These are phyloP conservation scores for Platanus orientalis DNA, from an alignment of 164 flowering plant genomes.

Conservation along the genomic window DNA sequence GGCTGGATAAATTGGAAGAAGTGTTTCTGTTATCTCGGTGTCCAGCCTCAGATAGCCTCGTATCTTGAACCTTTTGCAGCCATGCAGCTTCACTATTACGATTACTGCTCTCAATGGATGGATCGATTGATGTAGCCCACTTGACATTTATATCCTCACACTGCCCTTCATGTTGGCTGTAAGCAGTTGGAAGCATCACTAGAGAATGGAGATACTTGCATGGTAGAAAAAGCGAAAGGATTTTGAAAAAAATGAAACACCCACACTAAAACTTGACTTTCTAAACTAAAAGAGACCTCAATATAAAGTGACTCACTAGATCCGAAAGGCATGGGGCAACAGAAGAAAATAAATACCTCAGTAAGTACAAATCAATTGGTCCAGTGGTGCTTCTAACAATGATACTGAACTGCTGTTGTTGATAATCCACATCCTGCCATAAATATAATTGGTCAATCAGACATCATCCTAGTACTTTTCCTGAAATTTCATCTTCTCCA, in stretches of 20 bases:
- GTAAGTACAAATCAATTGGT: slow-evolving; percentile 54
- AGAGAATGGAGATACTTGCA: background rate
- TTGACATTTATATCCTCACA: slow-evolving; percentile 18
- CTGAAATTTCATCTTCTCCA: background rate
- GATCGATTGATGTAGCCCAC: slow-evolving; percentile 17
- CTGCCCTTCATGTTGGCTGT: slow-evolving; percentile 32
- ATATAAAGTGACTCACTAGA: background rate
- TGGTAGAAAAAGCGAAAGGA: too few relatives aligned
- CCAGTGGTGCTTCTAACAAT: slow-evolving; percentile 60
- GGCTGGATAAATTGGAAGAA: slow-evolving; percentile 16
- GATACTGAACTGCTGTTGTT: slow-evolving; percentile 45
- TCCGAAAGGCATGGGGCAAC: background rate
- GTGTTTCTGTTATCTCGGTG: slow-evolving; percentile 11
- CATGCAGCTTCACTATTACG: slow-evolving; percentile 12
- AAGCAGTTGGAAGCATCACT: slow-evolving; percentile 14
- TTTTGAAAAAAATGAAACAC: too few relatives aligned
- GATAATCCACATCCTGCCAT: slow-evolving; percentile 41
- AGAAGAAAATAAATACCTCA: slow-evolving; percentile 38
- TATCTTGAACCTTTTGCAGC: slow-evolving; percentile 6
- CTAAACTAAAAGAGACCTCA: too few relatives aligned
- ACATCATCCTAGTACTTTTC: background rate
- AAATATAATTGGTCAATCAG: slow-evolving; percentile 17
- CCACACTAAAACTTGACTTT: too few relatives aligned
- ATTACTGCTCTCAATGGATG: slow-evolving; percentile 11
- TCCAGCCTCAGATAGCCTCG: slow-evolving; percentile 12